A percentile compares a stretch with the other conserved stretches of the same genome.
phyloP scores from a whole-genome alignment of 1,284 basidiomycete species.

The Chalciporus sp. region DNA sequence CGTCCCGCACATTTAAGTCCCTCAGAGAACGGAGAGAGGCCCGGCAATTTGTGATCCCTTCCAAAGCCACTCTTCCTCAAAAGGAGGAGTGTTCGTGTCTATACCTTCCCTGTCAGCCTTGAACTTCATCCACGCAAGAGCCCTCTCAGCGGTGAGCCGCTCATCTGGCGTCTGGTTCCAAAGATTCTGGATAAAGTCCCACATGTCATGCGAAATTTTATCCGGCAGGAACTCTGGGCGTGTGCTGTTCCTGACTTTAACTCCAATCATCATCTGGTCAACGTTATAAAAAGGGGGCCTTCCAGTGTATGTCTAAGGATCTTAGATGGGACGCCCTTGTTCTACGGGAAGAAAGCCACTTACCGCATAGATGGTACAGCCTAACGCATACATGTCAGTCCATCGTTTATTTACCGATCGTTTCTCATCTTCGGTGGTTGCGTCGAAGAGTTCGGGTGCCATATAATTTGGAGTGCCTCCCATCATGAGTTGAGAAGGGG shows the following conservation, averaged over 20 bases:
- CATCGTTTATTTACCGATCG: slow-evolving; percentile 26
- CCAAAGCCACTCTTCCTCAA: slow-evolving; percentile 28
- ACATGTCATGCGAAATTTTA: slow-evolving; percentile 27
- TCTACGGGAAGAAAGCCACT: slow-evolving; percentile 1
- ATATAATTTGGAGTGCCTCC: slow-evolving; percentile 14
- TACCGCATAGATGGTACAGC: slow-evolving; percentile 33
- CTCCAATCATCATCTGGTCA: rapidly evolving
- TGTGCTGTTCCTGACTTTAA: neutral
- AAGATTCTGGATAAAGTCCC: slow-evolving; percentile 29
- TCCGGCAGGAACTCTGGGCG: slow-evolving; percentile 15
- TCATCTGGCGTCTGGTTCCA: slow-evolving; percentile 15
- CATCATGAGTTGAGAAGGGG: slow-evolving; percentile 8
- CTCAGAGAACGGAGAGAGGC: neutral
- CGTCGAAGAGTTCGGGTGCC: neutral
- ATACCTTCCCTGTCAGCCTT: slow-evolving; percentile 15
- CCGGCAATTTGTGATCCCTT: neutral
- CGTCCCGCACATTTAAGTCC: too few species aligned
- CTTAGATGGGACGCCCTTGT: neutral
- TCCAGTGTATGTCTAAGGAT: slow-evolving; percentile 19
- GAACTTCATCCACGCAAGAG: slow-evolving; percentile 20
- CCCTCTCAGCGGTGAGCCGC: slow-evolving; percentile 26
- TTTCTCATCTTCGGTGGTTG: slow-evolving; percentile 6
- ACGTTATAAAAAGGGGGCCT: slow-evolving; percentile 14
- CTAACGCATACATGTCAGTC: slow-evolving; percentile 33
- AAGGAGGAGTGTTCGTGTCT: neutral